Conservation (phyloP, 805 yeast genomes). For the Yamadazyma kitorensis region DNA sequence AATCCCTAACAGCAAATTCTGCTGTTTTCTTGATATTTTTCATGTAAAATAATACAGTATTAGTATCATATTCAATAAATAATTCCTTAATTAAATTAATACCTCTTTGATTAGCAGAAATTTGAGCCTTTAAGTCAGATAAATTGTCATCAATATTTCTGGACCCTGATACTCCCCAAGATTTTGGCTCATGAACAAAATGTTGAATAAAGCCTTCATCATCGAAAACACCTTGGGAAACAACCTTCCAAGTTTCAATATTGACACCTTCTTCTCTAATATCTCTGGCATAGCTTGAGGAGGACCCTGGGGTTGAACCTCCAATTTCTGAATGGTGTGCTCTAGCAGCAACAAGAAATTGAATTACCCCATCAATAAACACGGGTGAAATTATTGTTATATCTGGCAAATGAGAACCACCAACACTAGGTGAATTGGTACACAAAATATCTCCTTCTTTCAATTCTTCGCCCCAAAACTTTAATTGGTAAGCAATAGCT, state of each 20-base stretch:
- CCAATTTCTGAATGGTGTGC: conserved; percentile 25
- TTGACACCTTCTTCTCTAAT: conserved; percentile 21
- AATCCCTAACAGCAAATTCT: conserved; percentile 59
- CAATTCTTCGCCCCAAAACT: conserved; percentile 60
- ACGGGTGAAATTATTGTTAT: conserved; percentile 25
- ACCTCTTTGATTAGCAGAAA: conserved; percentile 85
- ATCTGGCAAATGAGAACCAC: conserved; percentile 86
- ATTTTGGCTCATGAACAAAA: conserved; percentile 16
- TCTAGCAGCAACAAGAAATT: conserved; percentile 19
- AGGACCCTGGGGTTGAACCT: conserved; percentile 20
- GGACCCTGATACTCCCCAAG: conserved; percentile 20
- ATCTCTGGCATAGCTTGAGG: conserved; percentile 18
- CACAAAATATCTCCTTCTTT: conserved; percentile 73
- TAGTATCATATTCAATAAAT: conserved; percentile 57
- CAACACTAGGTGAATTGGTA: conserved; percentile 78
- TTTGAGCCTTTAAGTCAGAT: conserved; percentile 73
- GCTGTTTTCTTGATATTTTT: conserved; percentile 79
- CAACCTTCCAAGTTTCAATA: conserved; percentile 18
- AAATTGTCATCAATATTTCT: conserved; percentile 20
- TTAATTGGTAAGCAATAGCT: conserved; percentile 65
- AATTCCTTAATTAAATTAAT: conserved; percentile 58
- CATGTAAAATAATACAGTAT: conserved; percentile 71
- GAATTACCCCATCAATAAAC: conserved; percentile 15
- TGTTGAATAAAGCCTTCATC: conserved; percentile 15
- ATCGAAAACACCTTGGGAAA: conserved; percentile 17